Evolutionary conservation across 495 filamentous ascomycete genomes (phyloP).

Genomic region (Xylaria castorea): DNA sequence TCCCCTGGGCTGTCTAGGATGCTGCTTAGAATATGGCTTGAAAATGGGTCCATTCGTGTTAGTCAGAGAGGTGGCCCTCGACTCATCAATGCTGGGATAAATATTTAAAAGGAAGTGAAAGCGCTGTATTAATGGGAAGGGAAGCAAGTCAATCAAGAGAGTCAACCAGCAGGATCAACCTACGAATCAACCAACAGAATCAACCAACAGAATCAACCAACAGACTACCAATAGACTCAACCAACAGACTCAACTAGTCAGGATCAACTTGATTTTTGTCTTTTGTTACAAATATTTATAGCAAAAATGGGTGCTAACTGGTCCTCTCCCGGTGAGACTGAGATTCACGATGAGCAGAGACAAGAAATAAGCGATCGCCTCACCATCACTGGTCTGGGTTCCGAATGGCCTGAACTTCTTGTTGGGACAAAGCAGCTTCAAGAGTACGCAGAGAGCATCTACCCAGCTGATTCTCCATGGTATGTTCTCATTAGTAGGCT

Average conservation of each 20-base stretch:
- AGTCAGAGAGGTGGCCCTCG: conserved; percentile 1
- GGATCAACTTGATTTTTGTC: neutral
- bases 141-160: neutral
- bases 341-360: neutral
- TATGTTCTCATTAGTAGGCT: neutral
- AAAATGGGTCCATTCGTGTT: neutral
- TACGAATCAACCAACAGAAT: no score
- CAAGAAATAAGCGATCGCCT: conserved; percentile 17
- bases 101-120: conserved; percentile 10
- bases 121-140: neutral
- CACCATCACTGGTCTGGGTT: conserved; percentile 22
- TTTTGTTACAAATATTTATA: neutral
- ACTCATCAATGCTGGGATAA: neutral
- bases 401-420: conserved; percentile 15
- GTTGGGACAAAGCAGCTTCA: conserved; percentile 9
- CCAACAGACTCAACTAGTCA: neutral
- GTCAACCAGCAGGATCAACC: neutral
- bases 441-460: conserved; percentile 22
- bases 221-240: no score
- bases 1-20: neutral
- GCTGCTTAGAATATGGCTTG: conserved; percentile 3
- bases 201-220: neutral
- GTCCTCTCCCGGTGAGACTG: neutral
- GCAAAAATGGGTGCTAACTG: conserved; percentile 24
- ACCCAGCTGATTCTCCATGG: conserved; percentile 23